A percentile compares a stretch with the other conserved stretches of the same genome.
These are phyloP conservation scores for Saposhnikovia divaricata DNA, from an alignment of 129 eudicot species.

Conservation along the genomic window DNA sequence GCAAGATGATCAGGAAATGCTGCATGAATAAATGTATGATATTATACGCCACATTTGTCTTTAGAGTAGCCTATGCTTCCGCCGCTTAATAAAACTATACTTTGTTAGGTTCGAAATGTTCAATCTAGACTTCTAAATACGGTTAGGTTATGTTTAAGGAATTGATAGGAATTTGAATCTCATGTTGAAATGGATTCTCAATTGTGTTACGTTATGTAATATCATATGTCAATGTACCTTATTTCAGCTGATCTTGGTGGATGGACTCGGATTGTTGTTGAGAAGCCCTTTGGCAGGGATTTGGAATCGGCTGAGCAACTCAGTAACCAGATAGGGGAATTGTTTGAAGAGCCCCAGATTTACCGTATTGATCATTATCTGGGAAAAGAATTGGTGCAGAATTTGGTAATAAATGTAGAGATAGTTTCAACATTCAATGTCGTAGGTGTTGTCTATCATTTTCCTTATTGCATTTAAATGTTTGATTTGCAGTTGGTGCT, in stretches of 20 bases:
- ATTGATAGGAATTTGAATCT: background rate
- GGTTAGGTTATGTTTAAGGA: background rate
- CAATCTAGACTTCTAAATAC: background rate
- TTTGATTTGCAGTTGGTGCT: constrained; percentile 62
- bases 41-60: background rate
- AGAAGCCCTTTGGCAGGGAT: constrained; percentile 98
- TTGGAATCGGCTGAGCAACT: constrained; percentile 90
- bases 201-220: background rate
- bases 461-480: constrained; percentile 7
- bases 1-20: constrained; percentile 74
- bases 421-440: background rate
- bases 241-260: constrained; percentile 93
- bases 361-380: constrained; percentile 97
- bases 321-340: constrained; percentile 82
- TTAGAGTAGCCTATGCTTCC: background rate
- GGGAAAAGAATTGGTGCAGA: constrained; percentile 98
- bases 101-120: background rate
- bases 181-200: no score
- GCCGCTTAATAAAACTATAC: background rate
- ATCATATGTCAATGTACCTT: background rate
- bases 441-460: background rate
- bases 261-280: constrained; percentile 98
- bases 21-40: constrained; percentile 80
- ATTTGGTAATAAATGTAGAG: constrained; percentile 48
- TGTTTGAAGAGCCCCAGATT: constrained; percentile 92